Conservation (phyloP, 257 asterid genomes). For the Nicotiana noctiflora region DNA sequence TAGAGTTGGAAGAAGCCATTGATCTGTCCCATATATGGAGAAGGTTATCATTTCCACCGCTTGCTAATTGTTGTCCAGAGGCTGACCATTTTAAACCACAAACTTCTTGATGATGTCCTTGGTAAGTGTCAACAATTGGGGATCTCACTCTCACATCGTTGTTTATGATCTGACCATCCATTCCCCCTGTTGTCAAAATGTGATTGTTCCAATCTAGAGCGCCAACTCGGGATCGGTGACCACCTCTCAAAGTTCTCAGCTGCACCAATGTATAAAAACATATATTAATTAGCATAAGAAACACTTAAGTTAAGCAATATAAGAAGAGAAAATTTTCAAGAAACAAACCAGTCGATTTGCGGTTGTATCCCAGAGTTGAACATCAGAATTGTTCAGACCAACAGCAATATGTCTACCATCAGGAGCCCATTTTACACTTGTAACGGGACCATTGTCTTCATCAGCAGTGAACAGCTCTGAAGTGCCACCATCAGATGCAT, state of each 20-base stretch:
- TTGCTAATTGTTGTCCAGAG: constrained; percentile 34
- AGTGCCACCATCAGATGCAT: no score
- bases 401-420: no score
- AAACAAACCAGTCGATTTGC: no score
- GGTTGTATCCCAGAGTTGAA: no score
- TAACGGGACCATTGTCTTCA: no score
- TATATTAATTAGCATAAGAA: neutral
- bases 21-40: constrained; percentile 27
- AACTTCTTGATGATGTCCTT: constrained; percentile 23
- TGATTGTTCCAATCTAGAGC: constrained; percentile 26
- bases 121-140: constrained; percentile 10
- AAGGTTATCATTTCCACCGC: constrained; percentile 35
- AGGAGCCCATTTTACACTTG: no score
- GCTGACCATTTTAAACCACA: constrained; percentile 31
- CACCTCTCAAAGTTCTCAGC: constrained; percentile 43
- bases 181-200: constrained; percentile 26
- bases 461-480: no score
- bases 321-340: neutral
- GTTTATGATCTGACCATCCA: constrained; percentile 22
- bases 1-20: constrained; percentile 15
- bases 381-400: no score
- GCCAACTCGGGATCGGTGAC: constrained; percentile 17
- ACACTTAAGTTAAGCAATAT: neutral
- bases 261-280: constrained; percentile 6
- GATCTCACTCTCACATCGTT: constrained; percentile 17